A percentile compares a stretch with the other conserved stretches of the same genome.
Evolutionary conservation across 2,329 filamentous ascomycete genomes (phyloP).

Genomic region (Pestalotiopsis sp.): DNA sequence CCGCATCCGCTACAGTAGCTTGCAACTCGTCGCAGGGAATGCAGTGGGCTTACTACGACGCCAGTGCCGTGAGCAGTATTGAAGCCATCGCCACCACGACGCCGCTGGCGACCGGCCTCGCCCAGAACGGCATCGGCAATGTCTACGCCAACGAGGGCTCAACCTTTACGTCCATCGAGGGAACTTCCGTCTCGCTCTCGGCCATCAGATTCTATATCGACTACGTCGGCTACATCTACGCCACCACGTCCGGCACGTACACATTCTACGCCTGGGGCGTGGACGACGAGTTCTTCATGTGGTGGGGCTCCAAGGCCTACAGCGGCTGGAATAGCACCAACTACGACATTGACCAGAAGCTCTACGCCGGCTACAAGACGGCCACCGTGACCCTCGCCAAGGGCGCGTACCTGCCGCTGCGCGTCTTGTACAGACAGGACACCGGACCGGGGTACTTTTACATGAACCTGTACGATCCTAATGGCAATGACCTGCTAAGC

Average conservation of each 20-base stretch:
- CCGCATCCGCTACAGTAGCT: neutral
- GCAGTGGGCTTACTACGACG: neutral
- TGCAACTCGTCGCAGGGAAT: neutral
- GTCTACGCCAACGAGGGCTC: neutral
- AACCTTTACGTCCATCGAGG: neutral
- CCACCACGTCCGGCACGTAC: neutral
- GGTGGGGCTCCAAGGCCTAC: neutral
- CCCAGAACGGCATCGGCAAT: slow-evolving; percentile 3
- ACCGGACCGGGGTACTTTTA: neutral
- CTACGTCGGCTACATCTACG: slow-evolving; percentile 1
- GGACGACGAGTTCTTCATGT: neutral
- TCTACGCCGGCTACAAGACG: neutral
- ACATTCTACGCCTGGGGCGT: neutral
- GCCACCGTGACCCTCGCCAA: neutral
- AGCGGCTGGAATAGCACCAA: neutral
- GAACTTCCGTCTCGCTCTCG: neutral
- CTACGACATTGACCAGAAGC: neutral
- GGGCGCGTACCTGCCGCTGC: neutral
- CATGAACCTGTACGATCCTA: neutral
- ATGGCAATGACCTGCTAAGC: neutral
- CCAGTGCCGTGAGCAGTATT: neutral
- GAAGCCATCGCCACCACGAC: neutral
- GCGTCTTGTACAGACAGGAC: neutral
- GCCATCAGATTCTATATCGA: neutral
- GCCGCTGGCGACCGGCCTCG: neutral